Conservation (phyloP, 257 asterid genomes). For the Prunella vulgaris region DNA sequence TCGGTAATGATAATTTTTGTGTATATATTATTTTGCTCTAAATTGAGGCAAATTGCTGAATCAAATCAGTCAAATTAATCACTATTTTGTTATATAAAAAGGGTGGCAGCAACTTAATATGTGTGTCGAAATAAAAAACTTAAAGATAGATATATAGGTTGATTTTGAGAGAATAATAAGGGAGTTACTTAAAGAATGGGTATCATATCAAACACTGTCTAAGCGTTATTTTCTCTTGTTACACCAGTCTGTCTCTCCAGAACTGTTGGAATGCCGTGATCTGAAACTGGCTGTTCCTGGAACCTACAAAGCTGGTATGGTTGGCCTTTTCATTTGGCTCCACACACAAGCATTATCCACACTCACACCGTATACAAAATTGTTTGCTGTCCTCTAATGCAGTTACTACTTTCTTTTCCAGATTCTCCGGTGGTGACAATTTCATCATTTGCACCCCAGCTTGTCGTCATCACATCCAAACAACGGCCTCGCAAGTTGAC, state of each 20-base stretch:
- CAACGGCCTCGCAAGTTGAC: slow-evolving; percentile 98
- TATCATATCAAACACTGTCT: neutral
- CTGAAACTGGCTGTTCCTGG: slow-evolving; percentile 98
- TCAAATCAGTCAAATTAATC: neutral
- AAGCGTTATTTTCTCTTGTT: slow-evolving; percentile 20
- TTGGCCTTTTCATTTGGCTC: slow-evolving; percentile 1
- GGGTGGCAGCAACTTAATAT: neutral
- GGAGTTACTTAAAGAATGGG: neutral
- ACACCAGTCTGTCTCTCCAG: slow-evolving; percentile 92
- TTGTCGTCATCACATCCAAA: slow-evolving; percentile 93
- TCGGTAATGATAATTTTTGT: neutral
- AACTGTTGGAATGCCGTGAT: slow-evolving; percentile 78
- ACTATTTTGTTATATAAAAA: neutral
- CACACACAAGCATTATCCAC: too few species aligned
- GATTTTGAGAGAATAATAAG: neutral
- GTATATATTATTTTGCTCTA: too few species aligned
- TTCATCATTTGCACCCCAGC: slow-evolving; percentile 91
- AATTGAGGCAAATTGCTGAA: too few species aligned
- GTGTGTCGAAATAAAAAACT: neutral
- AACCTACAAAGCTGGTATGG: slow-evolving; percentile 85
- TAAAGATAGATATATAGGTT: neutral
- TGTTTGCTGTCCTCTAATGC: slow-evolving; percentile 2
- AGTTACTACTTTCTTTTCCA: slow-evolving; percentile 27
- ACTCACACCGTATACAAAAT: neutral
- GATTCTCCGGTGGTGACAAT: slow-evolving; percentile 92